phyloP scores from a whole-genome alignment of 1,139 yeast species.

The Pichia sp. region DNA sequence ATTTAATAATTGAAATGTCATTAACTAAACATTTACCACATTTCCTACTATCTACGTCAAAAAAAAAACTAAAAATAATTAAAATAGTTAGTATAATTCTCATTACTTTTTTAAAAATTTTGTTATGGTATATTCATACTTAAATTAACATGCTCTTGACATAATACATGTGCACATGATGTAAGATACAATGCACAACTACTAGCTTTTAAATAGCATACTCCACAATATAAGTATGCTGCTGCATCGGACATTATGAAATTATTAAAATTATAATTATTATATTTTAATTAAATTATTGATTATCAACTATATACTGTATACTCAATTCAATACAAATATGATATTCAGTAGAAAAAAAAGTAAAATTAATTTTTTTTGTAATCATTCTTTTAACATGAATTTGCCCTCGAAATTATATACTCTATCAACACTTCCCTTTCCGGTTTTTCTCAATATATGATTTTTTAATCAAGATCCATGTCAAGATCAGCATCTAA shows the following conservation, averaged over 20 bases:
- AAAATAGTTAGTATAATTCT: too few species aligned
- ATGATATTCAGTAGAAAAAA: neutral
- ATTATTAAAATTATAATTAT: too few species aligned
- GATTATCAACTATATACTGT: too few species aligned
- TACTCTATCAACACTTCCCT: neutral
- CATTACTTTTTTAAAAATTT: neutral
- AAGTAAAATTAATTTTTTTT: neutral
- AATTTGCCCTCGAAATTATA: slow-evolving; percentile 1
- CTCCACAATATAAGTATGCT: slow-evolving; percentile 9
- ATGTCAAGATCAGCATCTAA: slow-evolving; percentile 8
- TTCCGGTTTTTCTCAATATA: neutral
- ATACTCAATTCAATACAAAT: neutral
- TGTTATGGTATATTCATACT: neutral
- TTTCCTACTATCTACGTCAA: neutral
- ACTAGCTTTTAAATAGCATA: slow-evolving; percentile 3
- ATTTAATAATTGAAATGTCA: slow-evolving; percentile 7
- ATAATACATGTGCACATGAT: slow-evolving; percentile 11
- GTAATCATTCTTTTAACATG: too few species aligned
- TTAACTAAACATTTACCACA: slow-evolving; percentile 8
- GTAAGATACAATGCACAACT: slow-evolving; percentile 1
- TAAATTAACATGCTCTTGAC: slow-evolving; percentile 5
- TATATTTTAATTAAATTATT: too few species aligned
- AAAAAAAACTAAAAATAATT: neutral
- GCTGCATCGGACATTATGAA: neutral
- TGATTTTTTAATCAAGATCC: slow-evolving; percentile 6